These are phyloP conservation scores for Rugosomyces carneus DNA, from an alignment of 1,284 basidiomycete species.

Conservation along the genomic window DNA sequence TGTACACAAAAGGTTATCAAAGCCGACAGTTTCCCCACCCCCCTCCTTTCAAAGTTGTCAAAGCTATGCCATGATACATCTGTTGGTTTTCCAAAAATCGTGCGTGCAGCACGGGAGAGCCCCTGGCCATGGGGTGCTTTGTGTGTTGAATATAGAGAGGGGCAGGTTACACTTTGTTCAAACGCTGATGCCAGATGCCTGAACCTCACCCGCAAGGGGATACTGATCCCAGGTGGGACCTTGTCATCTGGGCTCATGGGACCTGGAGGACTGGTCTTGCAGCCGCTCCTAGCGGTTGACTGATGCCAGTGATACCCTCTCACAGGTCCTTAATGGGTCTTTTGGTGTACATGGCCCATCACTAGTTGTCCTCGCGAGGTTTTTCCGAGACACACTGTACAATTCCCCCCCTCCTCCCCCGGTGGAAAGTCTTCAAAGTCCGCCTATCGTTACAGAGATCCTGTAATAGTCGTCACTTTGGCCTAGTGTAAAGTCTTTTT, in stretches of 20 bases:
- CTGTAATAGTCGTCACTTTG: neutral
- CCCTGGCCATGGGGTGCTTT: neutral
- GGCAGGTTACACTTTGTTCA: slow-evolving; percentile 7
- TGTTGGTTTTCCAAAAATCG: neutral
- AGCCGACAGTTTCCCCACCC: neutral
- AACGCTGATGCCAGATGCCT: neutral
- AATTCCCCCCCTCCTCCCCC: neutral
- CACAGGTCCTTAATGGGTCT: neutral
- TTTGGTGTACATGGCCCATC: neutral
- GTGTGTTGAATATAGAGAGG: neutral
- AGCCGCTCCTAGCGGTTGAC: neutral
- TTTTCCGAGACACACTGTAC: slow-evolving; percentile 6
- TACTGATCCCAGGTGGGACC: neutral
- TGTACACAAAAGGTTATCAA: neutral
- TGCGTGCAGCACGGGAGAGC: neutral
- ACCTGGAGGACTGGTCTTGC: slow-evolving; percentile 6
- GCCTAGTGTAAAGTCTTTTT: too few relatives aligned
- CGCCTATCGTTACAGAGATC: neutral
- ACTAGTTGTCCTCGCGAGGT: slow-evolving; percentile 4
- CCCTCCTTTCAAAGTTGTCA: neutral
- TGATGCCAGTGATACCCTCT: neutral
- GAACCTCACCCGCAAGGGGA: slow-evolving; percentile 12
- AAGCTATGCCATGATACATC: neutral
- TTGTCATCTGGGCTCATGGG: neutral
- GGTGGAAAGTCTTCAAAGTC: neutral